These are phyloP conservation scores for Dactylellina cionopaga DNA, from an alignment of 2,329 filamentous ascomycete species.

Conservation along the genomic window DNA sequence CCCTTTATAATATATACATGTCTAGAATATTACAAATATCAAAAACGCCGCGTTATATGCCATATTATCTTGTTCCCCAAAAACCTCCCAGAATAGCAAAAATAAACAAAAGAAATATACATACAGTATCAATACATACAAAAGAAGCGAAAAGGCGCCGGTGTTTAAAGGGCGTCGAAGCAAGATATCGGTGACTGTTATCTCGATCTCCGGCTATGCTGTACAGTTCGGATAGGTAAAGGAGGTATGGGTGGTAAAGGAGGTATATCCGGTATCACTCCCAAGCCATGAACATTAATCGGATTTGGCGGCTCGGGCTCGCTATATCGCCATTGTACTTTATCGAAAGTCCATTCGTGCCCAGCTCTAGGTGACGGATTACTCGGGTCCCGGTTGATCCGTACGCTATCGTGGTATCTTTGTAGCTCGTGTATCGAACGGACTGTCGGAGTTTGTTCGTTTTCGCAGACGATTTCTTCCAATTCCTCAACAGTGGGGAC, in stretches of 20 bases:
- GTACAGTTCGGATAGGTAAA: slow-evolving; percentile 31
- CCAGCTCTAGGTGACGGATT: slow-evolving; percentile 3
- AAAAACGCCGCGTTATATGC: slow-evolving; percentile 49
- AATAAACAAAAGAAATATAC: slow-evolving; percentile 2
- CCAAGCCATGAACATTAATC: slow-evolving; percentile 35
- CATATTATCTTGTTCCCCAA: slow-evolving; percentile 26
- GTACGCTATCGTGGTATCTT: slow-evolving; percentile 32
- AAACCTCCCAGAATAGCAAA: slow-evolving; percentile 7
- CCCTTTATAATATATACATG: too few relatives aligned
- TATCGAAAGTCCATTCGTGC: slow-evolving; percentile 48
- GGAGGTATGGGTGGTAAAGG: slow-evolving; percentile 34
- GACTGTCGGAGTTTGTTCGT: slow-evolving; percentile 16
- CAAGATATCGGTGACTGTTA: slow-evolving; percentile 14
- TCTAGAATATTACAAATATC: background rate
- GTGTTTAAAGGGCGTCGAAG: background rate
- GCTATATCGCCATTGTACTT: slow-evolving; percentile 49
- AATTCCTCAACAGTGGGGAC: slow-evolving; percentile 46
- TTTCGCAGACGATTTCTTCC: slow-evolving; percentile 38
- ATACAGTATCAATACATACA: slow-evolving; percentile 36
- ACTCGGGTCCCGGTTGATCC: background rate
- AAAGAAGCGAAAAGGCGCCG: slow-evolving; percentile 26
- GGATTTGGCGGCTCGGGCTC: slow-evolving; percentile 35
- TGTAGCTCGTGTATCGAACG: slow-evolving; percentile 45
- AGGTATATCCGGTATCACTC: slow-evolving; percentile 46
- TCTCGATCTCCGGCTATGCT: slow-evolving; percentile 42